Percentiles rank a stretch among this genome's conserved stretches.
Evolutionary conservation across 768 basidiomycete genomes (phyloP).

Genomic region (Multifurca ochricompacta): DNA sequence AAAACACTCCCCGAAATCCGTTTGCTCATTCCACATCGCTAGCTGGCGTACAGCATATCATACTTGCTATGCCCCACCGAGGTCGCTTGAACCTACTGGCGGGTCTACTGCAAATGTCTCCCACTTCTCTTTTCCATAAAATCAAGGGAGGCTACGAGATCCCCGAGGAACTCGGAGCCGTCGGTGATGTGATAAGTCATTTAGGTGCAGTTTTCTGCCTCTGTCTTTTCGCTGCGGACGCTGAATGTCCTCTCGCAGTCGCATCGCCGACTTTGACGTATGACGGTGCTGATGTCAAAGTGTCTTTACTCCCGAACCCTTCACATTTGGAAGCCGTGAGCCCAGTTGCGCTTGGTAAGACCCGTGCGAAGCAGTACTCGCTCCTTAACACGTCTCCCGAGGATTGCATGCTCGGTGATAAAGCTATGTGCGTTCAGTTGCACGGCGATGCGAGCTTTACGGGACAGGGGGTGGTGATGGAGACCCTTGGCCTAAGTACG

Average conservation of each 20-base stretch:
- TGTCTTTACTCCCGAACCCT: constrained; percentile 74
- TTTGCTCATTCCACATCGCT: background rate
- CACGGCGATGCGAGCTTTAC: constrained; percentile 91
- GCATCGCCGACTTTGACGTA: constrained; percentile 61
- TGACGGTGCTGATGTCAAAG: constrained; percentile 47
- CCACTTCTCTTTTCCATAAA: constrained; percentile 75
- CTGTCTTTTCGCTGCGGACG: constrained; percentile 25
- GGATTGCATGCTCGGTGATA: constrained; percentile 45
- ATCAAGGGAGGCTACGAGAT: constrained; percentile 73
- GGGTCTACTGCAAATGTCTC: constrained; percentile 60
- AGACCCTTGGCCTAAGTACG: constrained; percentile 74
- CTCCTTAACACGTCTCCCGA: constrained; percentile 54
- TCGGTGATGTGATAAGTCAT: constrained; percentile 87
- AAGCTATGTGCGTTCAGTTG: constrained; percentile 81
- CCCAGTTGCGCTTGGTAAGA: constrained; percentile 82
- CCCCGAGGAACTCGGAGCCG: constrained; percentile 55
- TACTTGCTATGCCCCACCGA: constrained; percentile 83
- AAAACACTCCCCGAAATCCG: no score
- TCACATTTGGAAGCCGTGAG: constrained; percentile 84
- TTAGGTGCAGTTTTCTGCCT: constrained; percentile 47
- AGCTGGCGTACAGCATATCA: constrained; percentile 63
- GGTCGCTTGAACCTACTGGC: constrained; percentile 83
- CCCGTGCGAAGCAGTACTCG: constrained; percentile 83
- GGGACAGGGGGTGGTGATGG: constrained; percentile 89
- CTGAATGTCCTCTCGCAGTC: constrained; percentile 30